phyloP scores from a whole-genome alignment of 202 grass and related monocot genomes.

The Carex arenaria region DNA sequence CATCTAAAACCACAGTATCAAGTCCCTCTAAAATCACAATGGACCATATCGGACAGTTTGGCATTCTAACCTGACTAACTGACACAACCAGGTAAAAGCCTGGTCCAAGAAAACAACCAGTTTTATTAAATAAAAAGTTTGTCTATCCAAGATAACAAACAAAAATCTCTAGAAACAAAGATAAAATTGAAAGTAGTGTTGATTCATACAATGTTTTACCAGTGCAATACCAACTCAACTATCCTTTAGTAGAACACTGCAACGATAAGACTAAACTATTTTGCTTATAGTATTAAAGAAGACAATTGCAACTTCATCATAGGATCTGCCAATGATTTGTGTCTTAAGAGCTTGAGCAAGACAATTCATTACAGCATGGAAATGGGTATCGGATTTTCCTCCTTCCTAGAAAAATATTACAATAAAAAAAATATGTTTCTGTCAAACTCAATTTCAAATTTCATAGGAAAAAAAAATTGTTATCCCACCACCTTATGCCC shows the following conservation, averaged over 20 bases:
- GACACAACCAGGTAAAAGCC: neutral
- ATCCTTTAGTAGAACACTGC: neutral
- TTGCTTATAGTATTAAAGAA: conserved; percentile 89
- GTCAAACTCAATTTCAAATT: neutral
- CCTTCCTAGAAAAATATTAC: conserved; percentile 34
- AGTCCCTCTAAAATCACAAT: neutral
- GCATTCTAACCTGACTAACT: neutral
- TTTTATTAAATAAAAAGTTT: neutral
- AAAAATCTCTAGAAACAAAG: neutral
- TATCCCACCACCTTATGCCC: neutral
- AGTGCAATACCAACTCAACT: neutral
- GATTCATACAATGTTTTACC: neutral
- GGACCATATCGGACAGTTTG: neutral
- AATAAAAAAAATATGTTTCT: neutral
- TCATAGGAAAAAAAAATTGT: neutral
- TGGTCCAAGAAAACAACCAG: neutral
- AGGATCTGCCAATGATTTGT: conserved; percentile 77
- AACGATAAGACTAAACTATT: neutral
- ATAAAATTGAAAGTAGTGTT: neutral
- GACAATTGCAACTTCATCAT: conserved; percentile 88
- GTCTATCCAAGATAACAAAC: neutral
- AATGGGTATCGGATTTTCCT: conserved; percentile 66
- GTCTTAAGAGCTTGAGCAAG: conserved; percentile 59
- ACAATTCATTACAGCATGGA: conserved; percentile 62
- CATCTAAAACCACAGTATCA: neutral